Evolutionary conservation across 192 early-diverging fungal species (phyloP).

Genomic region (Thamnidium elegans): DNA sequence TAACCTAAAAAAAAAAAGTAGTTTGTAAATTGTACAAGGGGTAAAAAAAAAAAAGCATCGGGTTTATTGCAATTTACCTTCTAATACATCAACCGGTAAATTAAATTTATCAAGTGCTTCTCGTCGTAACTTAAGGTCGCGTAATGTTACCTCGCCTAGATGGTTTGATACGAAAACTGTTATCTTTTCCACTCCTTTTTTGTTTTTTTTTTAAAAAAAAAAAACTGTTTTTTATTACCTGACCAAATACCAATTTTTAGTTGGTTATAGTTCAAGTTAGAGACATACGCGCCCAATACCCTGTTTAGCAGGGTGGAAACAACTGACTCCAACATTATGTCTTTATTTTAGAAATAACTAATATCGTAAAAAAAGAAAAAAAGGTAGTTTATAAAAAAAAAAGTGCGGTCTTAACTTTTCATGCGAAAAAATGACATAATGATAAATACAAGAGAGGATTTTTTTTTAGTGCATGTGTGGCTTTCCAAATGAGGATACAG

Average conservation of each 20-base stretch:
- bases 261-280: constrained; percentile 91
- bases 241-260: constrained; percentile 95
- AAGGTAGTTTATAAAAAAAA: too few species aligned
- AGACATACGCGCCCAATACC: constrained; percentile 93
- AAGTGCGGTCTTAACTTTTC: too few species aligned
- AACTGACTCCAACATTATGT: constrained; percentile 71
- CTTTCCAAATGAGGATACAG: too few species aligned
- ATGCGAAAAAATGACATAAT: too few species aligned
- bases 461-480: too few species aligned
- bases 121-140: constrained; percentile 82
- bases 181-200: not conserved
- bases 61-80: constrained; percentile 44
- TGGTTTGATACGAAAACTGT: not conserved
- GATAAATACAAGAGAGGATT: too few species aligned
- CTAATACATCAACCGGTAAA: constrained; percentile 88
- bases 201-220: not conserved
- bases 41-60: constrained; percentile 1
- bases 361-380: too few species aligned
- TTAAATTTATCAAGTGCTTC: constrained; percentile 94
- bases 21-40: constrained; percentile 10
- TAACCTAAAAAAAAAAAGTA: constrained; percentile 59
- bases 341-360: not conserved
- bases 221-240: constrained; percentile 50
- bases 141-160: constrained; percentile 91
- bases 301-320: constrained; percentile 75